A percentile compares a stretch with the other conserved stretches of the same genome.
Conservation (phyloP, 148 eudicot genomes). For the Cornus florida region DNA sequence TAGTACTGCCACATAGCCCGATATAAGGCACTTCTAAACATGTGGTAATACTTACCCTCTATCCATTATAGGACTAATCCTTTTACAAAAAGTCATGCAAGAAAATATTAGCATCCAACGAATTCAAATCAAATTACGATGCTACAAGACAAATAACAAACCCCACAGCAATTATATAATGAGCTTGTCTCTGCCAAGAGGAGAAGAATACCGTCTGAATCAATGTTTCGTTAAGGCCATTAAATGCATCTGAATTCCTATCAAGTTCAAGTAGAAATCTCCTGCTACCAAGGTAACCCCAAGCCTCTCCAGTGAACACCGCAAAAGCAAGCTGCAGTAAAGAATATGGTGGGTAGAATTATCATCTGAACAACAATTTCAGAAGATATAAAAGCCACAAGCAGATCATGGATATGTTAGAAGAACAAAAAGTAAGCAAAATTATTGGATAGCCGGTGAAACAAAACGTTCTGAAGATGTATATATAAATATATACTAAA, state of each 20-base stretch:
- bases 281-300: constrained; percentile 98
- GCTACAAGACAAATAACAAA: background rate
- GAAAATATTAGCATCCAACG: background rate
- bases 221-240: constrained; percentile 64
- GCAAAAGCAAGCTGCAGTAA: constrained; percentile 73
- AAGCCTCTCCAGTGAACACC: constrained; percentile 90
- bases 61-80: too few species aligned
- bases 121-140: background rate
- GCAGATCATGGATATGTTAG: constrained; percentile 5
- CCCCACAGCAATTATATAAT: background rate
- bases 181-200: background rate
- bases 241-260: constrained; percentile 56
- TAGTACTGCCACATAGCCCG: too few species aligned
- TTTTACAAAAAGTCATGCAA: background rate
- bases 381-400: background rate
- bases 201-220: constrained; percentile 63
- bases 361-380: background rate
- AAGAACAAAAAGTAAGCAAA: background rate
- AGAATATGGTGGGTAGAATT: background rate
- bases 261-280: constrained; percentile 87
- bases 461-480: background rate
- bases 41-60: too few species aligned
- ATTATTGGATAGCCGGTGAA: background rate
- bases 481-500: too few species aligned
- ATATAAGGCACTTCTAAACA: too few species aligned